Evolutionary conservation across 352 stramenopile genomes (phyloP), one percentile per base, ranked within the genome.

Genomic region (Globisporangium spiculum): DNA sequence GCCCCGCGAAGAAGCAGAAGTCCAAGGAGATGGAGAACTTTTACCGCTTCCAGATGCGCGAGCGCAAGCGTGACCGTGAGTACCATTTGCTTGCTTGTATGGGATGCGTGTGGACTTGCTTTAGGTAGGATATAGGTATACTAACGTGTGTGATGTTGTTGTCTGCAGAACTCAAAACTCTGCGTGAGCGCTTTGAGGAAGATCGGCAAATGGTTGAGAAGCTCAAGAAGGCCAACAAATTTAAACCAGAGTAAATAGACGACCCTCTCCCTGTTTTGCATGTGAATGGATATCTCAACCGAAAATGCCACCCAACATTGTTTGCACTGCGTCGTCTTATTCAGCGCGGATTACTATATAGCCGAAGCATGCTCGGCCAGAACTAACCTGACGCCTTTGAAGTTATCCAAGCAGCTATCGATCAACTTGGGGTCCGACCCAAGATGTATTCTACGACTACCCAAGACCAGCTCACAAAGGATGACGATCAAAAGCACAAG

Each of bases 61-160:
- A 96, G 75, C 91, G 90, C 72, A 93, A 93, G 69, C 84, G 88
- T 75, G 84, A 85, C 55, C 88, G 87, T 94, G 79, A 71, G 84
- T 92, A 44, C 12, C 12, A 16, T 16, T 44, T 44, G 36, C 12
- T 55, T 24, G 4, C 12, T 55, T 24, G 9, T 64, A 24, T 30
- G 58, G 30, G 24, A 30, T 16, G 36, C 10, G 32, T 22, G 20
- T 18, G 55, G 24, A 12, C 4, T 64, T 24, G 4, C 10, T 50
- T 66, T 26, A 22, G 36, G n/a, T 26, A 22, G 36, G n/a, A 10
- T 41, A 16, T 44, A 64, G 22, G 16, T 16, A 36, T 58, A 18
- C 6, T 52, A 36, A 7, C 38, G 60, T 56, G 26, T 61, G 41
- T 53, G 65, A 38, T 54, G 22, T 41, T 36, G 9, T 55, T 70